phyloP scores from a whole-genome alignment of 2,329 filamentous ascomycete species.

The Elsinoe ampelina region DNA sequence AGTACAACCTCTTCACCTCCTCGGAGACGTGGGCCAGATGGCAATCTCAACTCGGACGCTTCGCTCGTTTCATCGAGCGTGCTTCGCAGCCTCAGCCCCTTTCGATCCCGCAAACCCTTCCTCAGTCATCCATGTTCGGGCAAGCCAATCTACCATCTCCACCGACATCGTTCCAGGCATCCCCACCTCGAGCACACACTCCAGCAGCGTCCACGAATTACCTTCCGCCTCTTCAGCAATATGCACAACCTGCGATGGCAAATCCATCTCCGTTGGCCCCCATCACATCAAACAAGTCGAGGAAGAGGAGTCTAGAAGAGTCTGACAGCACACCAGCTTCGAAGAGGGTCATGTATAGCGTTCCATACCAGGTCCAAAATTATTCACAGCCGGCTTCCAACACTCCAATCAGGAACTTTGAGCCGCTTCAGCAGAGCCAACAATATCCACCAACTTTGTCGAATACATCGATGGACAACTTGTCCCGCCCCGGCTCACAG shows the following conservation, averaged over 20 bases:
- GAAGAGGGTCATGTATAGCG: constrained; percentile 11
- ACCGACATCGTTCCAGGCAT: constrained; percentile 41
- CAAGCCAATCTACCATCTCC: constrained; percentile 41
- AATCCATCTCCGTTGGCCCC: constrained; percentile 36
- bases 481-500: constrained; percentile 29
- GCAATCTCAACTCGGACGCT: constrained; percentile 73
- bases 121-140: constrained; percentile 28
- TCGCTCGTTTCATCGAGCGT: constrained; percentile 71
- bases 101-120: constrained; percentile 32
- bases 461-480: constrained; percentile 58
- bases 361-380: constrained; percentile 19
- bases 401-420: not conserved
- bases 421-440: constrained; percentile 15
- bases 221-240: constrained; percentile 32
- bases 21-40: constrained; percentile 79
- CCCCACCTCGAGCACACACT: constrained; percentile 37
- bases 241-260: constrained; percentile 32
- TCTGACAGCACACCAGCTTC: not conserved
- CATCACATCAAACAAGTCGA: constrained; percentile 29
- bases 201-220: constrained; percentile 8
- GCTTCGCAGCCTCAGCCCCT: constrained; percentile 41
- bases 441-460: constrained; percentile 51
- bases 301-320: constrained; percentile 51
- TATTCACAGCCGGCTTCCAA: constrained; percentile 14
- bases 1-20: constrained; percentile 83